phyloP scores from a whole-genome alignment of 345 rosid genomes.

The Nasturtium officinale region DNA sequence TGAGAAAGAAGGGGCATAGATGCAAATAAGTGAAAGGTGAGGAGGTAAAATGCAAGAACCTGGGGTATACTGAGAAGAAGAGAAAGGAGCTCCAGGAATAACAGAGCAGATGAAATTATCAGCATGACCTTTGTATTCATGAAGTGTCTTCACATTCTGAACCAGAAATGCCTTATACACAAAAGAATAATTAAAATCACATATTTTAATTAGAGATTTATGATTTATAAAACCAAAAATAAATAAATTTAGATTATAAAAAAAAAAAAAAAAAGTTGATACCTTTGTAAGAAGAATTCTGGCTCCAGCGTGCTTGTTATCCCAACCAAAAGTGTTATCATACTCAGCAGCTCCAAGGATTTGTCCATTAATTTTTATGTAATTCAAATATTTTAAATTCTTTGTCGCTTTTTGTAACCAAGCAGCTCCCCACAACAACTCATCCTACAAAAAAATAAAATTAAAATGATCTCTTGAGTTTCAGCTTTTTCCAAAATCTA shows the following conservation, averaged over 20 bases:
- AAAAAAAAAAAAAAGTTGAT: no score
- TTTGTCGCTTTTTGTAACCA: slow-evolving; percentile 91
- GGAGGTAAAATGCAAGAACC: slow-evolving; percentile 49
- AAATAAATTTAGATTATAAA: background rate
- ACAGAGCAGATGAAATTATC: slow-evolving; percentile 94
- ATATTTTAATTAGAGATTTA: background rate
- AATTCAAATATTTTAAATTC: slow-evolving; percentile 61
- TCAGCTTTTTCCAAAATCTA: background rate
- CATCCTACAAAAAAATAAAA: slow-evolving; percentile 53
- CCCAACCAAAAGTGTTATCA: slow-evolving; percentile 96
- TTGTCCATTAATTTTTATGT: slow-evolving; percentile 82
- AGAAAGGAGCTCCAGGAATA: slow-evolving; percentile 82
- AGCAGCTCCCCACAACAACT: slow-evolving; percentile 95
- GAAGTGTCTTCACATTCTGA: slow-evolving; percentile 70
- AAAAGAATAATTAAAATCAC: background rate
- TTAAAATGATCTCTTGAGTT: background rate
- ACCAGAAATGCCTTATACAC: slow-evolving; percentile 72
- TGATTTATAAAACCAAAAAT: no score
- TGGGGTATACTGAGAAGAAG: slow-evolving; percentile 82
- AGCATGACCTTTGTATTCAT: slow-evolving; percentile 93
- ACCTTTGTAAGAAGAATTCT: slow-evolving; percentile 91
- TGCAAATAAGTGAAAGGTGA: slow-evolving; percentile 10
- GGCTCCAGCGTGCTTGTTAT: slow-evolving; percentile 91
- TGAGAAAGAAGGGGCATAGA: slow-evolving; percentile 4
- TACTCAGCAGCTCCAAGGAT: slow-evolving; percentile 78